A percentile compares a stretch with the other conserved stretches of the same genome.
Evolutionary conservation across 2,329 filamentous ascomycete genomes (phyloP).

Genomic region (Gremmenia infestans): DNA sequence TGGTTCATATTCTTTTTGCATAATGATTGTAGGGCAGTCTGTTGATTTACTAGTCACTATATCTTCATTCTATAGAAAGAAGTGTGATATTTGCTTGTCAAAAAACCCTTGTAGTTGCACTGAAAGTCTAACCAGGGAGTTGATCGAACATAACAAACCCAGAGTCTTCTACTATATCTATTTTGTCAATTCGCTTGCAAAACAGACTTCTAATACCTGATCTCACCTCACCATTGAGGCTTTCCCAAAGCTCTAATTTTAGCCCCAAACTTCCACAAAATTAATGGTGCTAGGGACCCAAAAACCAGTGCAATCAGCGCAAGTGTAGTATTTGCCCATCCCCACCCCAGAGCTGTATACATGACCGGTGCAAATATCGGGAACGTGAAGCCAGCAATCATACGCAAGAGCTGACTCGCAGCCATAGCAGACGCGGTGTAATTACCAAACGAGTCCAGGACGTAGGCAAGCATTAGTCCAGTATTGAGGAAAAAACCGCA

Average conservation of each 20-base stretch:
- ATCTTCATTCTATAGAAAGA: no score
- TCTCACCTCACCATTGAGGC: no score
- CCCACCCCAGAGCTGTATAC: slow-evolving; percentile 6
- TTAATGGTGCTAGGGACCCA: not conserved
- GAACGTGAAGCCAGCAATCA: slow-evolving; percentile 30
- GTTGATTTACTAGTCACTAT: no score
- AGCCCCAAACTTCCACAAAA: not conserved
- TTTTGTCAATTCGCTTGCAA: no score
- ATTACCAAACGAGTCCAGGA: slow-evolving; percentile 41
- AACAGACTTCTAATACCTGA: no score
- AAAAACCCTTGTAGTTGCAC: no score
- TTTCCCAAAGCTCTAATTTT: not conserved
- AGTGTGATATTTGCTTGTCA: no score
- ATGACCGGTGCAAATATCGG: slow-evolving; percentile 36
- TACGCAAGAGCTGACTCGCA: slow-evolving; percentile 25
- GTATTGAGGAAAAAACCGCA: slow-evolving; percentile 34
- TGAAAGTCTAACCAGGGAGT: no score
- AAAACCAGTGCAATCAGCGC: not conserved
- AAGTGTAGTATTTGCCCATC: not conserved
- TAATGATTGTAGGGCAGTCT: no score
- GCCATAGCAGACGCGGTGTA: slow-evolving; percentile 44
- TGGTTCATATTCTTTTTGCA: no score
- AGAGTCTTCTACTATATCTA: no score
- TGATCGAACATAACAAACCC: no score
- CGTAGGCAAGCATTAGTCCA: slow-evolving; percentile 37